These are phyloP conservation scores for Acanthamoeba sp. DNA, from an alignment of 208 protist genomes.

Conservation along the genomic window DNA sequence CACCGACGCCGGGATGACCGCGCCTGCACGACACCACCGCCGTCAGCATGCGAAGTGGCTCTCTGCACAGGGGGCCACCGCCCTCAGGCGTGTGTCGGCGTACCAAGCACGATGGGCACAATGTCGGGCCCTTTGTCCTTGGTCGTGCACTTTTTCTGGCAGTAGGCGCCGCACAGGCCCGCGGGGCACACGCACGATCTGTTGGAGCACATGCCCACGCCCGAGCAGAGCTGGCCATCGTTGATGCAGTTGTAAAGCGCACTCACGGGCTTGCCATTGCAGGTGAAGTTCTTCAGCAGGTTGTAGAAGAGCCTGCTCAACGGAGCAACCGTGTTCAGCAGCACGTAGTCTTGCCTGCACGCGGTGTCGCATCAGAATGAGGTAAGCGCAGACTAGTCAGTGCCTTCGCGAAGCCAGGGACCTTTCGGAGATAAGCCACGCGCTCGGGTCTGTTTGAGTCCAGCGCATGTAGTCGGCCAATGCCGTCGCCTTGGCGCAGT, in stretches of 20 bases:
- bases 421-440: background rate
- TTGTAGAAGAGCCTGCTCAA: background rate
- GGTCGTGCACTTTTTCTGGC: background rate
- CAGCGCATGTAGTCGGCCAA: background rate
- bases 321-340: background rate
- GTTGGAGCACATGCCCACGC: background rate
- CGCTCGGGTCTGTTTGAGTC: background rate
- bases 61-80: too few relatives aligned
- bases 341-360: background rate
- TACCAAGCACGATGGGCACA: background rate
- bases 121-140: background rate
- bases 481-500: background rate
- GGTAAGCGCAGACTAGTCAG: background rate
- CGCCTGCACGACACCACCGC: background rate
- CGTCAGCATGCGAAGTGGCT: background rate
- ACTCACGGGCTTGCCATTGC: background rate
- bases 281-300: conserved; percentile 14
- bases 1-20: background rate
- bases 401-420: too few relatives aligned
- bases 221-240: conserved; percentile 9
- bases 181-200: background rate
- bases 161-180: background rate
- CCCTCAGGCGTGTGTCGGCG: too few relatives aligned
- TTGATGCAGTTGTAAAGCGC: conserved; percentile 16
- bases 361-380: background rate